Percentiles rank a stretch among this genome's conserved stretches.
phyloP scores from a whole-genome alignment of 371 early-diverging fungal genomes.

The Entomophthora muscae region DNA sequence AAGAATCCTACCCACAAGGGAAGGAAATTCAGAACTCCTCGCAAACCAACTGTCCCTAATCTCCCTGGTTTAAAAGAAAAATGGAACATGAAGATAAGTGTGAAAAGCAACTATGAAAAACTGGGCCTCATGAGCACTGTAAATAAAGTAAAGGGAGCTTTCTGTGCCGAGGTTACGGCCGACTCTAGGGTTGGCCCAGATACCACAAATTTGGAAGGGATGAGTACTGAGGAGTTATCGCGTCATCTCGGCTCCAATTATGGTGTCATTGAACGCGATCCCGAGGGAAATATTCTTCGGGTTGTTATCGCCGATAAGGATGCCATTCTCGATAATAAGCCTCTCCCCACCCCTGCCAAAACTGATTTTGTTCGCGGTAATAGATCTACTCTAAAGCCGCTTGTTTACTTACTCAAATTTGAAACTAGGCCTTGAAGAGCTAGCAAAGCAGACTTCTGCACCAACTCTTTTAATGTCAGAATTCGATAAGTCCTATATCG shows the following conservation, averaged over 20 bases:
- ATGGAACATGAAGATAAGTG: background rate
- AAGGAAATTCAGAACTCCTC: background rate
- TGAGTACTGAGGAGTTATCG: slow-evolving; percentile 25
- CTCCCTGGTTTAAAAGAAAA: background rate
- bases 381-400: background rate
- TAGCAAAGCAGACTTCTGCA: slow-evolving; percentile 28
- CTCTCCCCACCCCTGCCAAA: slow-evolving; percentile 31
- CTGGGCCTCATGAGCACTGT: background rate
- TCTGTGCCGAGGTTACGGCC: background rate
- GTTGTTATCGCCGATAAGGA: slow-evolving; percentile 33
- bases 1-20: background rate
- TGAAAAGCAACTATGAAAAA: slow-evolving; percentile 4
- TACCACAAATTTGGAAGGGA: slow-evolving; percentile 11
- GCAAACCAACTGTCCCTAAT: background rate
- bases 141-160: background rate
- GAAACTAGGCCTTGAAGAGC: slow-evolving; percentile 27
- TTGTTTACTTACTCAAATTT: slow-evolving; percentile 11
- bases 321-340: slow-evolving; percentile 26
- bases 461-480: slow-evolving; percentile 35
- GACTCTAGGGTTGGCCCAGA: background rate
- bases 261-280: slow-evolving; percentile 66
- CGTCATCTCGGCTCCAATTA: slow-evolving; percentile 34
- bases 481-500: slow-evolving; percentile 40
- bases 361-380: slow-evolving; percentile 36
- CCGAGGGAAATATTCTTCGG: slow-evolving; percentile 56